phyloP scores from a whole-genome alignment of 2,329 filamentous ascomycete genomes.

The Pyricularia pennisetigena region DNA sequence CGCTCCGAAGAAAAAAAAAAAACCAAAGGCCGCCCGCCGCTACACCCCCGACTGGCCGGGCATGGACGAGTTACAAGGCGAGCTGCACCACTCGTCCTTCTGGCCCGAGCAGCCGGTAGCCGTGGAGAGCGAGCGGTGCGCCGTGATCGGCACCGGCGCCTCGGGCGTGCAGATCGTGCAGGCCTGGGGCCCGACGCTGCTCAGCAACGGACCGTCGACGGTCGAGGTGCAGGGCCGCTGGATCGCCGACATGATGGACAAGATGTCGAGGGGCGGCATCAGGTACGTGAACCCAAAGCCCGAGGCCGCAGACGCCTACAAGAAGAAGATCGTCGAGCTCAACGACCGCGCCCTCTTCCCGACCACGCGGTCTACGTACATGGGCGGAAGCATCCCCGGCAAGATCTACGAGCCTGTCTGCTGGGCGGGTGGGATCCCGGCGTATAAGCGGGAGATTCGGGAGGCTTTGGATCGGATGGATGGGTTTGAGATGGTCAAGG shows the following conservation, averaged over 20 bases:
- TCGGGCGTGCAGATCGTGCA: slow-evolving; percentile 56
- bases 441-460: neutral
- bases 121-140: slow-evolving; percentile 40
- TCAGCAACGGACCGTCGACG: slow-evolving; percentile 44
- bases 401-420: slow-evolving; percentile 42
- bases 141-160: slow-evolving; percentile 55
- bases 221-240: slow-evolving; percentile 47
- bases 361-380: slow-evolving; percentile 39
- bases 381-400: slow-evolving; percentile 44
- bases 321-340: slow-evolving; percentile 33
- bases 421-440: neutral
- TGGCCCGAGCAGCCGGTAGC: slow-evolving; percentile 38
- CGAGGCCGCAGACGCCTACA: slow-evolving; percentile 38
- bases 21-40: slow-evolving; percentile 33
- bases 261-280: slow-evolving; percentile 33
- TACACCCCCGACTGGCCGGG: slow-evolving; percentile 53
- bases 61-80: slow-evolving; percentile 63
- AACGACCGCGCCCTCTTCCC: slow-evolving; percentile 38
- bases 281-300: slow-evolving; percentile 38
- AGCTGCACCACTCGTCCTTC: slow-evolving; percentile 62
- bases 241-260: slow-evolving; percentile 39
- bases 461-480: neutral
- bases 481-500: neutral
- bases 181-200: slow-evolving; percentile 41
- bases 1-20: too few relatives aligned